Conservation (phyloP, 2,329 filamentous ascomycete species). For the Dactylellina leptospora region DNA sequence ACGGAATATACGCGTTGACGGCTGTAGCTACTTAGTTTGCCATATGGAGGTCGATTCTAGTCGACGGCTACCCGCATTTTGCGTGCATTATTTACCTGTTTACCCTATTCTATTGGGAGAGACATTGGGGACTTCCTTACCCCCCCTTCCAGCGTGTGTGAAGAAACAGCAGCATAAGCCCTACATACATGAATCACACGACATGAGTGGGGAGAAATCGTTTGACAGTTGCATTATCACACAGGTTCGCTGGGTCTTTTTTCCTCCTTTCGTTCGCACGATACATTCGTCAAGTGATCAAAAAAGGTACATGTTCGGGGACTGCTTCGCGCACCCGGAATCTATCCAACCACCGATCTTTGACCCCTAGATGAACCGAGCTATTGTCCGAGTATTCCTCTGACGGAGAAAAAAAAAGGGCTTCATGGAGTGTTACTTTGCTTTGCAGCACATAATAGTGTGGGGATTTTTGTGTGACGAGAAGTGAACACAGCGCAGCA, state of each 20-base stretch:
- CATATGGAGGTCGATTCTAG: neutral
- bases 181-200: constrained; percentile 51
- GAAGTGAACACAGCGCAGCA: constrained; percentile 23
- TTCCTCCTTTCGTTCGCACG: constrained; percentile 10
- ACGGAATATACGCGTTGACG: constrained; percentile 28
- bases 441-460: constrained; percentile 17
- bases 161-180: constrained; percentile 31
- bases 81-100: constrained; percentile 22
- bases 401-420: neutral
- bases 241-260: constrained; percentile 7
- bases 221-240: constrained; percentile 54
- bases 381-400: neutral
- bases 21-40: constrained; percentile 27
- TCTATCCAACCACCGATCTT: constrained; percentile 26
- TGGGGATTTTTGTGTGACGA: constrained; percentile 49
- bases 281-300: constrained; percentile 42
- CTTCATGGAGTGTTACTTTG: neutral
- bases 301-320: constrained; percentile 3
- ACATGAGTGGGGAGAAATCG: constrained; percentile 39
- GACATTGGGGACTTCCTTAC: neutral
- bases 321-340: neutral
- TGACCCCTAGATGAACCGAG: neutral
- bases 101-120: constrained; percentile 11
- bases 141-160: neutral
- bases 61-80: constrained; percentile 22